A percentile compares a stretch with the other conserved stretches of the same genome.
Evolutionary conservation across 2,329 filamentous ascomycete species (phyloP).

Genomic region (Penicillium sp.): DNA sequence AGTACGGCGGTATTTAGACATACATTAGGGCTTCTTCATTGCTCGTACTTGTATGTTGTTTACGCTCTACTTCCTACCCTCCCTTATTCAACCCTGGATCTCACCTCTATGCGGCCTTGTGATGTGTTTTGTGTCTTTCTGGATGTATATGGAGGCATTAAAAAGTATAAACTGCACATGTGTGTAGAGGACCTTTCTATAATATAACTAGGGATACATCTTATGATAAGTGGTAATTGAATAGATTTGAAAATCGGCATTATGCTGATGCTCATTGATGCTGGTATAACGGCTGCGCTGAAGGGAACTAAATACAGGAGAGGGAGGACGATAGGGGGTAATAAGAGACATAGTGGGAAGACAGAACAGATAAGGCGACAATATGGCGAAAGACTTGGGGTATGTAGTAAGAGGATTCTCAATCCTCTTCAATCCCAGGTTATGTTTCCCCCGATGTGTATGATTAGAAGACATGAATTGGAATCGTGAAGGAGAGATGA

Average conservation of each 20-base stretch:
- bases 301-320: constrained; percentile 27
- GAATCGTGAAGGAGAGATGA: constrained; percentile 2
- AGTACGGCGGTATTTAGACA: neutral
- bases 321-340: constrained; percentile 7
- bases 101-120: no score
- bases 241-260: constrained; percentile 22
- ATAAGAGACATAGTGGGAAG: constrained; percentile 7
- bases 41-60: neutral
- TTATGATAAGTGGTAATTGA: neutral
- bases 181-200: no score
- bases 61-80: neutral
- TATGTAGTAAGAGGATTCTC: constrained; percentile 1
- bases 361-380: constrained; percentile 12
- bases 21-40: neutral
- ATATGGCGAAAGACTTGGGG: neutral
- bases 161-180: no score
- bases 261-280: constrained; percentile 29
- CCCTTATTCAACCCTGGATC: neutral
- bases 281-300: constrained; percentile 30
- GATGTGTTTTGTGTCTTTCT: no score
- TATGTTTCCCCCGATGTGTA: constrained; percentile 7
- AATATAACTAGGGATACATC: neutral
- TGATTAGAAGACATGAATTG: constrained; percentile 10
- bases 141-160: no score
- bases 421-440: constrained; percentile 2